Evolutionary conservation across 2,329 filamentous ascomycete genomes (phyloP), one percentile per base, ranked within the genome.

Genomic region (Cladosporium sp.): DNA sequence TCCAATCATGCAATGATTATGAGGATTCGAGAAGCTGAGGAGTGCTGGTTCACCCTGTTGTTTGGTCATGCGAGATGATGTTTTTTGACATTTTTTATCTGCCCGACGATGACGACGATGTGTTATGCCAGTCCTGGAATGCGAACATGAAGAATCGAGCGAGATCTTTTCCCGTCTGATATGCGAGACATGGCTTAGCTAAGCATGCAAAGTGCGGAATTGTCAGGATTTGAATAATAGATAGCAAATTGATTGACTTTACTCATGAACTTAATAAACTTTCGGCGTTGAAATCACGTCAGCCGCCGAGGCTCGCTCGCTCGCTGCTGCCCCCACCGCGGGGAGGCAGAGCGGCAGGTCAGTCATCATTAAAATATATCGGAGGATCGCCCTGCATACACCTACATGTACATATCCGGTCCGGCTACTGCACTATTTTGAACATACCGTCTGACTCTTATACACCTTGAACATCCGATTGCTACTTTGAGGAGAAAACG

Each of bases 231-330:
- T 24, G 26, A 32, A n/a, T 32, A 30, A n/a, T 32, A 30, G 52
- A 32, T 18, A 55, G 52, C 52, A 55, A 55, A 55, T 55, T 55
- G 52, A 55, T 55, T 55, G 52, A 12, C 41, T 47, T 47, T 47
- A 47, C 41, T 47, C 38, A n/a, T 44, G 18, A 7, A 44, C 38
- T 44, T 21, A 12, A 4, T 47, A 18, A 47, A 55, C 28, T 55
- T 55, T 55, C 52, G 52, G 52, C 52, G 18, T 55, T 55, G 52
- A 55, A 55, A 55, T 30, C 52, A 55, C 52, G 52, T 55, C 52
- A 55, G 32, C 28, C 52, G 32, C 52, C 52, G 52, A 55, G 52
- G 52, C 52, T 34, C 26, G 52, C 52, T 32, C 26, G 15, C 28
- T 14, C 28, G 30, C 51, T 55, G 28, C 18, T 55, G 52, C 51